Conservation (phyloP, 2,329 filamentous ascomycete species). For the Penicillium sp. region DNA sequence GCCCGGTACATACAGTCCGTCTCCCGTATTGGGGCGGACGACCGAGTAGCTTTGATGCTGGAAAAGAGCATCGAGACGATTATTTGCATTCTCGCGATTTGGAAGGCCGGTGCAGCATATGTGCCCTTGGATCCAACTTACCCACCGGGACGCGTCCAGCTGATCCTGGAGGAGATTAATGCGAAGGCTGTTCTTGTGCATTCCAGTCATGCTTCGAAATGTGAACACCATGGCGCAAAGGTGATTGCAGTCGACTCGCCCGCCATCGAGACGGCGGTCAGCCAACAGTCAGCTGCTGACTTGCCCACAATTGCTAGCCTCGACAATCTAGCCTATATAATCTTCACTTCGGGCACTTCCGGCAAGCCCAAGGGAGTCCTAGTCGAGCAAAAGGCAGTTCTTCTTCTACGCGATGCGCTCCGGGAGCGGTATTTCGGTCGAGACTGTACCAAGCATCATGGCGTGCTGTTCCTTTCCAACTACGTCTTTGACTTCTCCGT, state of each 20-base stretch:
- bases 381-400: background rate
- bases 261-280: background rate
- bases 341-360: background rate
- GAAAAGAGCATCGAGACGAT: background rate
- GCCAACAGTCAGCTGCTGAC: background rate
- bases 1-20: background rate
- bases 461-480: background rate
- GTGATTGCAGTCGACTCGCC: background rate
- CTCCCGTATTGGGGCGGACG: background rate
- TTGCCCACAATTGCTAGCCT: background rate
- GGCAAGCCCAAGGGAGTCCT: background rate
- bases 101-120: background rate
- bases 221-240: background rate
- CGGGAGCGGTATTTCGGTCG: background rate
- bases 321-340: background rate
- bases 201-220: background rate
- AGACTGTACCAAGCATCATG: background rate
- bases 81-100: background rate
- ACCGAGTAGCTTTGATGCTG: background rate
- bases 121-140: background rate
- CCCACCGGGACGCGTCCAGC: background rate
- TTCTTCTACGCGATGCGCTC: background rate
- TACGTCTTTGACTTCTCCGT: background rate
- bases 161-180: background rate
- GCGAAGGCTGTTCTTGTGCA: background rate